Base-by-base conservation (phyloP, 208 protist genomes). In the Leishmania gerbilli region DNA sequence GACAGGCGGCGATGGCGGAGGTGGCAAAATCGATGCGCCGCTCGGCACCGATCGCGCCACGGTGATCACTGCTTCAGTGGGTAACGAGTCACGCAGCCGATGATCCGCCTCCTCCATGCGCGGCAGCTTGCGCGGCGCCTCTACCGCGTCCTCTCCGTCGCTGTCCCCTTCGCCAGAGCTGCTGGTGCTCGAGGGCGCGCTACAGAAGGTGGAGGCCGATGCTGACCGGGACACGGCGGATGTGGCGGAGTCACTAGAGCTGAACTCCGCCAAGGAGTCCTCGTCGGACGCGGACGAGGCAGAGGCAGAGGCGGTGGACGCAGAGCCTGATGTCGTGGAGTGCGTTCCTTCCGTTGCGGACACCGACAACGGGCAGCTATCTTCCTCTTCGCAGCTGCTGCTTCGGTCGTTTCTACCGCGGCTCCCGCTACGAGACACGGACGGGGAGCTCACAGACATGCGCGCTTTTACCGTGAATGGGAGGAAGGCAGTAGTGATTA, bases 61-160 rank as follows among this genome's bases (percentile, higher is more conserved):
- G 45, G 60, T 56, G 47, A 31, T 5, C 1, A 37, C 49, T 47
- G 17, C 76, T 24, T 7, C 31, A 9, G n/a, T 53, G 6, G 75
- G 58, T 8, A 53, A 27, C 4, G 34, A 68, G 19, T 27, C 47
- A n/a, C 9, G 56, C 55, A 69, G 51, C 45, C 51, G 9, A 53
- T 53, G 69, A 5, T 31, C 21, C 24, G 40, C 65, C 56, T 79
- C 74, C n/a, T 86, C 82, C 42, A 80, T 51, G 7, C 79, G 77
- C 8, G 74, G 79, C n/a, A 82, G 42, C 56, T 82, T 86, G n/a
- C 67, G 55, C 19, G 78, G 82, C 21, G 69, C 45, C 1, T 11
- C 17, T 17, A n/a, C 69, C 17, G 69, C 45, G 42, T 74, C 45
- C 24, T 4, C 69, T 3, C 13, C 42, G 21, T 79, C 62, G 40